Conservation (phyloP, 2,329 filamentous ascomycete genomes). For the Cercospora beticola region DNA sequence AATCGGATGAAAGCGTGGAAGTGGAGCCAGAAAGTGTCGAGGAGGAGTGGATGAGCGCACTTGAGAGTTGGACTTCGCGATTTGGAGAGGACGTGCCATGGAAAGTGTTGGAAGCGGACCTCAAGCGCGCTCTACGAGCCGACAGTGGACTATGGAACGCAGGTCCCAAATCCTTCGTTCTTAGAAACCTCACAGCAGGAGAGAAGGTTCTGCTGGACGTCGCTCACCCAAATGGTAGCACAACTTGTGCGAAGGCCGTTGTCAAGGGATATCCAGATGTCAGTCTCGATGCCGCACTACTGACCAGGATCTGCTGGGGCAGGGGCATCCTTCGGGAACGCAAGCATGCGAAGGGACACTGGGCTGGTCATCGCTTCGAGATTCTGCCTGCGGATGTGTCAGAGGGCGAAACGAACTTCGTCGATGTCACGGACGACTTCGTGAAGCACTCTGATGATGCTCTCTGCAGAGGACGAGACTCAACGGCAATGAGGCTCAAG, state of each 20-base stretch:
- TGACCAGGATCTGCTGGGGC: background rate
- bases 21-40: background rate
- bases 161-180: too few relatives aligned
- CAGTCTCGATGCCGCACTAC: background rate
- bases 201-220: too few relatives aligned
- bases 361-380: background rate
- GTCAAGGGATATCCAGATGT: background rate
- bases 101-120: background rate
- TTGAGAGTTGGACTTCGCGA: background rate
- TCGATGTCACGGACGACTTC: background rate
- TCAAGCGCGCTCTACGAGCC: background rate
- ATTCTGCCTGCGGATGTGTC: background rate
- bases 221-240: too few relatives aligned
- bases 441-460: background rate
- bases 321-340: background rate
- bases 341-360: background rate
- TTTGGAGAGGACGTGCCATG: rapidly evolving
- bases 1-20: background rate
- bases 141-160: too few relatives aligned
- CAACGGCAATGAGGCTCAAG: too few relatives aligned
- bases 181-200: too few relatives aligned
- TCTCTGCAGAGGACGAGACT: too few relatives aligned
- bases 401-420: background rate
- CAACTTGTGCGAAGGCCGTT: too few relatives aligned
- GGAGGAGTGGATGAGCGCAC: background rate